Base-by-base conservation (phyloP, 768 basidiomycete genomes). In the Tulasnella sp. region DNA sequence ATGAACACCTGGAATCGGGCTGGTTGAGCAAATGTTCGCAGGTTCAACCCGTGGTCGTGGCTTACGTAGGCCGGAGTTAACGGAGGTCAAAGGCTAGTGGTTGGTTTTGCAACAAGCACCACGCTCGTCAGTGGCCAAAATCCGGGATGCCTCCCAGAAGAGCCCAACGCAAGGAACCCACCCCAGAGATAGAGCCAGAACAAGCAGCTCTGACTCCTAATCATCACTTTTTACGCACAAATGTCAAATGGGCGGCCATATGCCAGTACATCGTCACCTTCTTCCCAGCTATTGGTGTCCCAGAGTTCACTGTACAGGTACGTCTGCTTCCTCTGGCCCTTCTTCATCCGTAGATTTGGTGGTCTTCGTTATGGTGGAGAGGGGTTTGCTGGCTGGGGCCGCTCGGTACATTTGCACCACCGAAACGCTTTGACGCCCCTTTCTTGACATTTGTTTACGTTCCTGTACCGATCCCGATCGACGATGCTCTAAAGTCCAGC, bases 221-320 rank as follows among this genome's bases (percentile, higher is more conserved):
- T 42, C 64, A 40, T 52, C n/a, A 3, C 37, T 68, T 38, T 36
- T 25, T 76, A 25, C 67, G 75, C 8, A 45, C 75, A 36, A 39
- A 68, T 15, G 39, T 29, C 25, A 76, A 76, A 71, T 76, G 75
- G 75, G 75, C 75, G 4, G 75, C 75, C 37, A 67, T 76, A 8
- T 76, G 75, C 67, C 67, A 76, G 67, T 76, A 76, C 52, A 40
- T 76, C 67, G 42, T 40, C 69, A 76, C 67, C 39, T 76, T 76
- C 67, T 38, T 69, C 40, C 75, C 75, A 40, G 75, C 75, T 40
- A 68, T 76, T 25, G 45, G 69, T 45, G 75, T 76, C 37, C 39
- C 38, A 36, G 75, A 71, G 14, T 76, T 71, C 45, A 76, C 75
- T 40, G 69, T 76, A 22, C 75, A 76, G 75, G 75, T 76, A 69